A percentile compares a stretch with the other conserved stretches of the same genome.
phyloP scores from a whole-genome alignment of 2,329 filamentous ascomycete genomes.

The Chlorencoelia australis region DNA sequence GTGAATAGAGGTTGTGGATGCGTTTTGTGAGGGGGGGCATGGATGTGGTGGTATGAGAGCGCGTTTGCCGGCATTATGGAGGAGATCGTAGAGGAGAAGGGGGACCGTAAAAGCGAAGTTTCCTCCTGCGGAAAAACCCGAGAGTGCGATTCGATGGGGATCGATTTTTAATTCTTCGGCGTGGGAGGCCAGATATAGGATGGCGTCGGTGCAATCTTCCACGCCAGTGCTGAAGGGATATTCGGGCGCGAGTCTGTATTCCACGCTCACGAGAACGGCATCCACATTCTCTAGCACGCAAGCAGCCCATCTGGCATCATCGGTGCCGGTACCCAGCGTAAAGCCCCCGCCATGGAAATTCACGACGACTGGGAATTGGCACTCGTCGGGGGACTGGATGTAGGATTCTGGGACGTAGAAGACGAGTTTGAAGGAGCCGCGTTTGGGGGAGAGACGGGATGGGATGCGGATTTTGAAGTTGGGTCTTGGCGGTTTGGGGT shows the following conservation, averaged over 20 bases:
- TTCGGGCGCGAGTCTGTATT: constrained; percentile 58
- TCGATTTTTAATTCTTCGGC: constrained; percentile 49
- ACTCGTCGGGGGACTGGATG: constrained; percentile 18
- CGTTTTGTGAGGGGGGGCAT: neutral
- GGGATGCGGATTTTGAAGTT: constrained; percentile 27
- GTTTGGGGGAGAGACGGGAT: constrained; percentile 19
- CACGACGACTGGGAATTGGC: constrained; percentile 42
- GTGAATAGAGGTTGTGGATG: neutral
- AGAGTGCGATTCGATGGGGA: constrained; percentile 43
- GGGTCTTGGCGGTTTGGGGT: constrained; percentile 22
- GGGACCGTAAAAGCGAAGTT: constrained; percentile 32
- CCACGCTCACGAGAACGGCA: constrained; percentile 51
- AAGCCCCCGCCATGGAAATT: constrained; percentile 62
- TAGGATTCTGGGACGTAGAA: constrained; percentile 36
- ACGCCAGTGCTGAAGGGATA: constrained; percentile 54
- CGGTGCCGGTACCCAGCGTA: constrained; percentile 50
- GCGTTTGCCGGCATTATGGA: constrained; percentile 29
- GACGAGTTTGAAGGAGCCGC: constrained; percentile 30
- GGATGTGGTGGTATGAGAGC: constrained; percentile 13
- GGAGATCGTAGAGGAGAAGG: constrained; percentile 35
- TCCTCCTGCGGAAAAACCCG: constrained; percentile 47
- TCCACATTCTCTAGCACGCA: constrained; percentile 41
- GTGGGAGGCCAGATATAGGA: constrained; percentile 49
- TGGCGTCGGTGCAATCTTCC: constrained; percentile 54
- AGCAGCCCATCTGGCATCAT: constrained; percentile 52